Percentiles rank a stretch among this genome's conserved stretches.
These are phyloP conservation scores for Fusarium odoratissimum DNA, from an alignment of 2,329 filamentous ascomycete genomes.

Conservation along the genomic window DNA sequence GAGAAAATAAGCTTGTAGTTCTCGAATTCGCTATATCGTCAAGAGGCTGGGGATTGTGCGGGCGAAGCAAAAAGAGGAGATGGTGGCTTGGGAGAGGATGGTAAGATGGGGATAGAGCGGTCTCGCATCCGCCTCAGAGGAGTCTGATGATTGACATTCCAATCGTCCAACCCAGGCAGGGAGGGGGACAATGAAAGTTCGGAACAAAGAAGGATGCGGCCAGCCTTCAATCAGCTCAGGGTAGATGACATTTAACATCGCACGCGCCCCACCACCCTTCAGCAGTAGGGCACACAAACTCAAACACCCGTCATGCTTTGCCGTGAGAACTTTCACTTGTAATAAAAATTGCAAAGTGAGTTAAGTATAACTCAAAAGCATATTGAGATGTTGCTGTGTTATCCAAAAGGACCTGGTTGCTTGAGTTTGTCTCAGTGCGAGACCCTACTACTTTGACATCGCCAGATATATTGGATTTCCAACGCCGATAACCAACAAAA, in stretches of 20 bases:
- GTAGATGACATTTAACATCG: background rate
- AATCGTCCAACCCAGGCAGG: too few species aligned
- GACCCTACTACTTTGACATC: too few species aligned
- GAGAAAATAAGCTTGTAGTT: background rate
- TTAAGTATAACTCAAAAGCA: background rate
- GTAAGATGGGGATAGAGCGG: too few species aligned
- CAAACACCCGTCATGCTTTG: background rate
- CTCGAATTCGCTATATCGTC: accelerated
- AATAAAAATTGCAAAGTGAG: background rate
- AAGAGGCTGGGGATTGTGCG: accelerated
- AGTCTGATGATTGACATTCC: too few species aligned
- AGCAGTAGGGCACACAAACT: background rate
- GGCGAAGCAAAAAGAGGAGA: background rate
- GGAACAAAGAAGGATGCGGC: too few species aligned
- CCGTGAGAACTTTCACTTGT: background rate
- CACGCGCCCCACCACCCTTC: background rate
- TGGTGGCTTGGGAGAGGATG: background rate
- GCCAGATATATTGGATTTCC: too few species aligned
- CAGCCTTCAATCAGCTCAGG: background rate
- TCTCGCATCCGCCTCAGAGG: too few species aligned
- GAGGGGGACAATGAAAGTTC: too few species aligned
- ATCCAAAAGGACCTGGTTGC: too few species aligned
- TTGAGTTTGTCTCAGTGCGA: accelerated
- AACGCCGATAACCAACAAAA: too few species aligned
- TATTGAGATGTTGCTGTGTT: too few species aligned